Conservation (phyloP, 2,329 filamentous ascomycete species). For the Penicillium sp. region DNA sequence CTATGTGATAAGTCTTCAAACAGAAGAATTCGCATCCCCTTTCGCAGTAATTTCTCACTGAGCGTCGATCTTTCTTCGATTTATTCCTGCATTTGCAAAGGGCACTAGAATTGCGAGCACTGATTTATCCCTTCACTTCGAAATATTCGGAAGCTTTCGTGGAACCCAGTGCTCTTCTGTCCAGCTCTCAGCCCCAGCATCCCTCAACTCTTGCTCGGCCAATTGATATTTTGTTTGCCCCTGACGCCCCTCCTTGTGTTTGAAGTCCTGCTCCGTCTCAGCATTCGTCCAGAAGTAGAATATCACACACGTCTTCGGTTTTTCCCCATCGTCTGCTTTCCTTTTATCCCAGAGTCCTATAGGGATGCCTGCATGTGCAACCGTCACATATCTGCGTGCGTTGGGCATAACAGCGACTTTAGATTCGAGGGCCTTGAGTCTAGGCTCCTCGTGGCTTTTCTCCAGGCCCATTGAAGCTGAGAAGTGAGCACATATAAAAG, state of each 20-base stretch:
- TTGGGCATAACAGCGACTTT: not conserved
- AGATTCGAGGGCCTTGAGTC: not conserved
- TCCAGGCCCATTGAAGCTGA: not conserved
- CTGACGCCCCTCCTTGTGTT: not conserved
- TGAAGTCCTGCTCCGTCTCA: not conserved
- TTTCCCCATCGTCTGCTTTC: not conserved
- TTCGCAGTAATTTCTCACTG: too few species aligned
- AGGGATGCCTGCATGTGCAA: not conserved
- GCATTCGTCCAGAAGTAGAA: not conserved
- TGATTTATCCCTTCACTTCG: not conserved
- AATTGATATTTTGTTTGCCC: not conserved
- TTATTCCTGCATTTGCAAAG: too few species aligned
- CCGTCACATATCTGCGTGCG: not conserved
- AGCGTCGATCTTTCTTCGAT: too few species aligned
- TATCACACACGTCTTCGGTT: not conserved
- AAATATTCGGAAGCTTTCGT: not conserved
- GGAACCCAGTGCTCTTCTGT: conserved; percentile 1
- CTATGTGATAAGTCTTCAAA: too few species aligned
- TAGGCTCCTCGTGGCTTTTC: not conserved
- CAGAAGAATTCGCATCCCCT: too few species aligned
- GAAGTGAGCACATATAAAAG: not conserved
- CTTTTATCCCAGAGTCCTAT: not conserved
- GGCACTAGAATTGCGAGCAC: too few species aligned
- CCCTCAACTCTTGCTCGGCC: conserved; percentile 1
- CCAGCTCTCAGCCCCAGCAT: not conserved